Percentiles rank a stretch among this genome's conserved stretches.
phyloP scores from a whole-genome alignment of 1,284 basidiomycete species.

The Melampsora larici-populina region DNA sequence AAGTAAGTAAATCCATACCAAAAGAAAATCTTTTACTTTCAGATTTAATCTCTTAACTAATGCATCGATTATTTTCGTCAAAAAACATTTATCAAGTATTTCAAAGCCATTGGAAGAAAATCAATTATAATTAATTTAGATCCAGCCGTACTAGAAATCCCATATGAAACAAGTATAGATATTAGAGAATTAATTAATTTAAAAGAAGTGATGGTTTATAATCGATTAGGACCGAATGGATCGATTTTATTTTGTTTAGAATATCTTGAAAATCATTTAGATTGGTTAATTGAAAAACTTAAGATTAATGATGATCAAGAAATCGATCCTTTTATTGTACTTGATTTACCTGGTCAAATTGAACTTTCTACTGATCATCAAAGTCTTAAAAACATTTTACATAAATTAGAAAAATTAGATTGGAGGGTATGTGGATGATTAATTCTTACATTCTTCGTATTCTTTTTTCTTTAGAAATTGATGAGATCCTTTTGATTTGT shows the following conservation, averaged over 20 bases:
- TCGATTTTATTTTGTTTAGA: constrained; percentile 97
- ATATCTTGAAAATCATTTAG: constrained; percentile 89
- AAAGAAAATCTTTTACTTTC: background rate
- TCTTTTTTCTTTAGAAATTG: constrained; percentile 1
- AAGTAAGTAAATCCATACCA: constrained; percentile 9
- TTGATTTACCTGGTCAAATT: constrained; percentile 96
- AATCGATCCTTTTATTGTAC: constrained; percentile 77
- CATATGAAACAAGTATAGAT: constrained; percentile 85
- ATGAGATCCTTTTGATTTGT: no score
- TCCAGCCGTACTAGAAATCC: constrained; percentile 74
- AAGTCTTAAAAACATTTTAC: constrained; percentile 74
- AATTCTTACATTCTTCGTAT: background rate
- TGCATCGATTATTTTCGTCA: background rate
- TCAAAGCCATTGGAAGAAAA: constrained; percentile 77
- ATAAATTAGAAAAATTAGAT: constrained; percentile 66
- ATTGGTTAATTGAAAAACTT: constrained; percentile 72
- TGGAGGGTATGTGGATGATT: constrained; percentile 68
- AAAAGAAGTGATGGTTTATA: constrained; percentile 79
- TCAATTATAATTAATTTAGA: constrained; percentile 91
- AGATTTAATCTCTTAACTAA: background rate
- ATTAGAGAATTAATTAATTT: constrained; percentile 84
- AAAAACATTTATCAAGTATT: constrained; percentile 58
- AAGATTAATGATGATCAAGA: constrained; percentile 57
- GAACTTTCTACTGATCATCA: constrained; percentile 95
- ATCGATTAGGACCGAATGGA: constrained; percentile 88